These are phyloP conservation scores for Albophoma yamanashiensis DNA, from an alignment of 2,329 filamentous ascomycete genomes.

Conservation along the genomic window DNA sequence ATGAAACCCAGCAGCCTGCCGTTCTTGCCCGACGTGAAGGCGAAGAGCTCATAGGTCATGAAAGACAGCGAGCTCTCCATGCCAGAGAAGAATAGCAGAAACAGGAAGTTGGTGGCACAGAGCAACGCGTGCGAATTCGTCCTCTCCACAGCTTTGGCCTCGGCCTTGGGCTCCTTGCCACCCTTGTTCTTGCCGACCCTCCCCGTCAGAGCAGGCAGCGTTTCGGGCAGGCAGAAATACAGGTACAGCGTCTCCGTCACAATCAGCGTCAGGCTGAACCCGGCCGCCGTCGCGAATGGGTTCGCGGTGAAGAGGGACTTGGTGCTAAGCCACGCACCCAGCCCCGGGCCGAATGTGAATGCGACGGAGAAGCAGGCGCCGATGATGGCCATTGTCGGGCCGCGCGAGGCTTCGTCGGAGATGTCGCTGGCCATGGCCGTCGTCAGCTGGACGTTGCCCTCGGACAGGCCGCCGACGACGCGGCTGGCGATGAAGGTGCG, in stretches of 20 bases:
- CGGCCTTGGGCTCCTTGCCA: slow-evolving; percentile 10
- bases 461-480: slow-evolving; percentile 83
- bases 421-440: slow-evolving; percentile 96
- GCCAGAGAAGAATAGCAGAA: slow-evolving; percentile 93
- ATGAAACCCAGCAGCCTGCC: slow-evolving; percentile 83
- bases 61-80: slow-evolving; percentile 98
- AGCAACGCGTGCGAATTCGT: slow-evolving; percentile 79
- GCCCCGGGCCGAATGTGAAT: slow-evolving; percentile 89
- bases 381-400: slow-evolving; percentile 90
- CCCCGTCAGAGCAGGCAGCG: slow-evolving; percentile 50
- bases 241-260: slow-evolving; percentile 81
- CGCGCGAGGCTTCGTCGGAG: slow-evolving; percentile 72
- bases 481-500: slow-evolving; percentile 91
- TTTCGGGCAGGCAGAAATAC: slow-evolving; percentile 79
- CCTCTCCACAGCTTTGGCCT: slow-evolving; percentile 28
- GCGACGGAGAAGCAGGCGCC: slow-evolving; percentile 95
- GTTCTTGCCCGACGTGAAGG: slow-evolving; percentile 67
- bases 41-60: slow-evolving; percentile 92
- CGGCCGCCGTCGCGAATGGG: slow-evolving; percentile 86
- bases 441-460: slow-evolving; percentile 93
- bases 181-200: slow-evolving; percentile 15
- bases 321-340: slow-evolving; percentile 76
- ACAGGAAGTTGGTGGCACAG: slow-evolving; percentile 78
- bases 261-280: slow-evolving; percentile 76
- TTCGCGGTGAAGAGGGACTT: slow-evolving; percentile 74